phyloP scores from a whole-genome alignment of 371 early-diverging fungal genomes.

The Lichtheimia hyalospora region DNA sequence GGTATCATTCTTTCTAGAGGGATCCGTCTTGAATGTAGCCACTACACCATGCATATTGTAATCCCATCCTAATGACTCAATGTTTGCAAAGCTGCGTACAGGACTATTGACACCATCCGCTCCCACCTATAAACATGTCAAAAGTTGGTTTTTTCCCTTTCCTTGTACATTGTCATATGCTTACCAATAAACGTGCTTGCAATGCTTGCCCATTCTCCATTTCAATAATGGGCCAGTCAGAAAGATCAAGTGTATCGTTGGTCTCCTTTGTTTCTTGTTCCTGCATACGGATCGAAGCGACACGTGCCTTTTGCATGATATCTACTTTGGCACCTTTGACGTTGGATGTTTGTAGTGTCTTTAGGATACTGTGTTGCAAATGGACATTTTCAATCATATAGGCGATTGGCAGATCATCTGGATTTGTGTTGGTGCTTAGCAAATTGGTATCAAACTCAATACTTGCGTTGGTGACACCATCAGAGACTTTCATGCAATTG shows the following conservation, averaged over 20 bases:
- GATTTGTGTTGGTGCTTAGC: conserved; percentile 1
- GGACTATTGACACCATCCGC: conserved; percentile 92
- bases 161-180: background rate
- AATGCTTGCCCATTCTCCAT: conserved; percentile 57
- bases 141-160: background rate
- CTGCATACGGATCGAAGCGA: conserved; percentile 42
- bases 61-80: conserved; percentile 85
- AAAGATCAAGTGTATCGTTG: conserved; percentile 29
- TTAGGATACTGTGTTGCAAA: conserved; percentile 47
- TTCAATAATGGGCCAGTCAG: conserved; percentile 65
- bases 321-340: conserved; percentile 42
- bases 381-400: conserved; percentile 59
- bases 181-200: conserved; percentile 60
- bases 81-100: conserved; percentile 82
- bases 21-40: conserved; percentile 72
- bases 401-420: conserved; percentile 36
- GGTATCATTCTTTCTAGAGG: conserved; percentile 51
- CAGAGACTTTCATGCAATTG: conserved; percentile 75
- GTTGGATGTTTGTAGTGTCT: conserved; percentile 41
- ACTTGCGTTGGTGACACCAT: conserved; percentile 66
- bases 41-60: conserved; percentile 89
- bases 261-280: background rate
- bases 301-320: conserved; percentile 57
- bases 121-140: conserved; percentile 56
- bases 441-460: conserved; percentile 61